Conservation (phyloP, 371 early-diverging fungal species). For the Syncephalastrum sp. region DNA sequence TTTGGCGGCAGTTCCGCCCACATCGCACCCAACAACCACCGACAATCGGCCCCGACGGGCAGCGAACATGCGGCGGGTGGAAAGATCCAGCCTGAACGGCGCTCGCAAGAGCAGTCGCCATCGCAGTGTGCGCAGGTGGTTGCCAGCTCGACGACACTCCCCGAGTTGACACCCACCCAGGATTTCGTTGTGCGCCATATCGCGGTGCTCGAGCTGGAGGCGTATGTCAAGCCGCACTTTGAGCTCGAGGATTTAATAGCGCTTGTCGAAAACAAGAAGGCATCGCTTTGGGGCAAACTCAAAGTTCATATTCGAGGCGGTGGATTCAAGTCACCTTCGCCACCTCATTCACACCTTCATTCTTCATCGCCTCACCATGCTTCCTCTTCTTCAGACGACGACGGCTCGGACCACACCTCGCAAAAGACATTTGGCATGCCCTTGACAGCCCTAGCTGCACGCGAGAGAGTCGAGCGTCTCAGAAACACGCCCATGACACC, state of each 20-base stretch:
- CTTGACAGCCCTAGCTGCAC: conserved; percentile 11
- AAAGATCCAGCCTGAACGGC: no score
- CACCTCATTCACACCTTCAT: conserved; percentile 15
- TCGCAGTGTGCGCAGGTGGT: no score
- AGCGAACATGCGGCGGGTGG: no score
- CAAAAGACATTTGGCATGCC: conserved; percentile 31
- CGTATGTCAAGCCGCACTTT: conserved; percentile 56
- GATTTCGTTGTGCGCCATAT: conserved; percentile 74
- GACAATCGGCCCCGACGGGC: no score
- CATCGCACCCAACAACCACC: no score
- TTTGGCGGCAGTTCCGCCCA: no score
- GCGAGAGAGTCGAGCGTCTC: conserved; percentile 48
- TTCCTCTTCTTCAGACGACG: no score
- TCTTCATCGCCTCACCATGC: conserved; percentile 9
- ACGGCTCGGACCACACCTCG: not conserved
- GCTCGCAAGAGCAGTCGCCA: no score
- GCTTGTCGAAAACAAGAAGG: conserved; percentile 58
- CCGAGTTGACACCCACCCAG: conserved; percentile 73
- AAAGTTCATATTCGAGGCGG: conserved; percentile 21
- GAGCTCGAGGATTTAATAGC: conserved; percentile 59
- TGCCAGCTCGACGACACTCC: conserved; percentile 24
- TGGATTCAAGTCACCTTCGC: not conserved
- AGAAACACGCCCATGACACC: not conserved
- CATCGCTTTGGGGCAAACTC: conserved; percentile 60
- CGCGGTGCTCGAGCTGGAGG: conserved; percentile 67